Evolutionary conservation across 805 yeast species (phyloP).

Genomic region (Saccharomycopsis sp.): DNA sequence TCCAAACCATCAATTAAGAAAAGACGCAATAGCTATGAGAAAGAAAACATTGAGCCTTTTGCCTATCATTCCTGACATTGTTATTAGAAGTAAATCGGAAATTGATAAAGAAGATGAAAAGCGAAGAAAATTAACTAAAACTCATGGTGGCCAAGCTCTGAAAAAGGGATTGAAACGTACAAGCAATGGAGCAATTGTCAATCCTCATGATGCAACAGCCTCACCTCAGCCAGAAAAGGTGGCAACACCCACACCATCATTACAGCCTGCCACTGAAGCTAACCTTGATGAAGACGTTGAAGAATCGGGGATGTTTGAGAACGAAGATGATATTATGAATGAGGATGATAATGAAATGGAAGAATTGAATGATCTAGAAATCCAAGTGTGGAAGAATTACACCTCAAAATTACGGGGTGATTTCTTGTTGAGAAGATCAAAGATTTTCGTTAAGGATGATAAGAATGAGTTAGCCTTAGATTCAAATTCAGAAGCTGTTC

Average conservation of each 20-base stretch:
- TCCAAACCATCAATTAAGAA: slow-evolving; percentile 84
- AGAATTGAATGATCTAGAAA: slow-evolving; percentile 62
- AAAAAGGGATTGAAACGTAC: slow-evolving; percentile 35
- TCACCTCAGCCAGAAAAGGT: not conserved
- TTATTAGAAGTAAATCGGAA: slow-evolving; percentile 64
- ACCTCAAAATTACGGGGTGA: slow-evolving; percentile 77
- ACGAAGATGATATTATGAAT: slow-evolving; percentile 18
- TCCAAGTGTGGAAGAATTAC: slow-evolving; percentile 75
- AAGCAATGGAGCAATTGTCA: slow-evolving; percentile 23
- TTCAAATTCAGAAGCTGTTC: slow-evolving; percentile 59
- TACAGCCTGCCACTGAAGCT: not conserved
- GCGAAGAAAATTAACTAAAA: slow-evolving; percentile 4
- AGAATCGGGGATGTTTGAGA: slow-evolving; percentile 32
- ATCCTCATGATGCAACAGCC: not conserved
- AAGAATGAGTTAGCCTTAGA: slow-evolving; percentile 43
- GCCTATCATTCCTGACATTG: slow-evolving; percentile 86
- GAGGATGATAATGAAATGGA: slow-evolving; percentile 40
- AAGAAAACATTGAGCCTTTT: slow-evolving; percentile 69
- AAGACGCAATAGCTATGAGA: slow-evolving; percentile 95
- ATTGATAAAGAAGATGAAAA: slow-evolving; percentile 53
- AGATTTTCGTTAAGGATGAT: slow-evolving; percentile 40
- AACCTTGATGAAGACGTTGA: slow-evolving; percentile 35
- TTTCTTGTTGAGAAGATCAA: slow-evolving; percentile 60
- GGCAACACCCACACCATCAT: too few species aligned
- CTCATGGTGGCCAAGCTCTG: slow-evolving; percentile 9